Evolutionary conservation across 768 basidiomycete genomes (phyloP).

Genomic region (Rossbeevera mucosa): DNA sequence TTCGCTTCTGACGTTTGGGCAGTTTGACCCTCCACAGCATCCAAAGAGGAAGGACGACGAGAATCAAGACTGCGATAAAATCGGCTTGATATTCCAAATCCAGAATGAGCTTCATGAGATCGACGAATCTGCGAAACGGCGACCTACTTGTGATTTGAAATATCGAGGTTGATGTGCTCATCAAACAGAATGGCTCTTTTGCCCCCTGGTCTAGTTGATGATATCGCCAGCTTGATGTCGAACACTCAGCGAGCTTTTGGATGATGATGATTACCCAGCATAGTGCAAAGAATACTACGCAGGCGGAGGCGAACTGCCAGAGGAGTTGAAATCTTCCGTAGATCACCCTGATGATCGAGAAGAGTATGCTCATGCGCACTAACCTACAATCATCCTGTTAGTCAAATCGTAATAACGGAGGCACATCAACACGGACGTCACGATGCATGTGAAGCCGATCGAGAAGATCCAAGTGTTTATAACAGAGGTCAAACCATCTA

Average conservation of each 20-base stretch:
- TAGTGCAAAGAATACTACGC: slow-evolving; percentile 4
- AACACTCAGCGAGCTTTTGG: slow-evolving; percentile 7
- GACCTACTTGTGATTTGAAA: background rate
- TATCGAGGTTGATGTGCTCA: background rate
- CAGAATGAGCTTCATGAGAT: background rate
- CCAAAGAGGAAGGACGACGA: slow-evolving; percentile 7
- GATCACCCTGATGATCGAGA: slow-evolving; percentile 17
- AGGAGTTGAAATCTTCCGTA: background rate
- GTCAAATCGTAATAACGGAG: background rate
- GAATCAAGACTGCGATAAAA: background rate
- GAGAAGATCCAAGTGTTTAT: background rate
- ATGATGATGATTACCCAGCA: slow-evolving; percentile 7
- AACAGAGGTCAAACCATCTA: background rate
- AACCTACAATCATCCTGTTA: slow-evolving; percentile 3
- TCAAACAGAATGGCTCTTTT: background rate
- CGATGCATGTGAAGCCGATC: background rate
- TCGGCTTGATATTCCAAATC: background rate
- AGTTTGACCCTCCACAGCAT: slow-evolving; percentile 21
- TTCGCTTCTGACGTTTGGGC: slow-evolving; percentile 17
- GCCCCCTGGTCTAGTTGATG: background rate
- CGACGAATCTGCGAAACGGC: background rate
- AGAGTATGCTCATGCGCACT: slow-evolving; percentile 16
- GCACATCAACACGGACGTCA: background rate
- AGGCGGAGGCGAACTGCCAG: background rate
- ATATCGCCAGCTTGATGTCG: background rate